Percentiles rank a stretch among this genome's conserved stretches.
Evolutionary conservation across 2,329 filamentous ascomycete species (phyloP).

Genomic region (Canariomyces notabilis): DNA sequence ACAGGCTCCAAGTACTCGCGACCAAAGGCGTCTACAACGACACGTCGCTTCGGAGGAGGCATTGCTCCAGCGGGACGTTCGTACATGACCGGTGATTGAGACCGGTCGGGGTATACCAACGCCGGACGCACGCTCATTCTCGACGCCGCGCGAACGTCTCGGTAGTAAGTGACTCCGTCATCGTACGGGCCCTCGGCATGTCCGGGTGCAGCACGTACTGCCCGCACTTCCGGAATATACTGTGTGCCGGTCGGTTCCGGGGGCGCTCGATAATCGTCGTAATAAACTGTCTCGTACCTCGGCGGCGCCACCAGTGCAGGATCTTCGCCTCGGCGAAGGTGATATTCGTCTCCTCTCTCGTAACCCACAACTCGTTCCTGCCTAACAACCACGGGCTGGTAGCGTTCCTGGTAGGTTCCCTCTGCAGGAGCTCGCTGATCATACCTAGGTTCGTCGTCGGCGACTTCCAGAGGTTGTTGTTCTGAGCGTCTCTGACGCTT

Average conservation of each 20-base stretch:
- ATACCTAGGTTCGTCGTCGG: constrained; percentile 41
- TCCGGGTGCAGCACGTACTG: constrained; percentile 39
- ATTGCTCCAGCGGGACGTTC: constrained; percentile 45
- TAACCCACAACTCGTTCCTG: constrained; percentile 33
- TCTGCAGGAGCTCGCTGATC: constrained; percentile 35
- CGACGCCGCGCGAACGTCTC: constrained; percentile 38
- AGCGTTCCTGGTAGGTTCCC: constrained; percentile 33
- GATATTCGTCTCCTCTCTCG: constrained; percentile 29
- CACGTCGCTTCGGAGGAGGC: constrained; percentile 52
- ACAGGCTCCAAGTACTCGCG: constrained; percentile 66
- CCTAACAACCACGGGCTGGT: constrained; percentile 31
- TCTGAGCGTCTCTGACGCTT: constrained; percentile 52
- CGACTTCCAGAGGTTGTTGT: constrained; percentile 35
- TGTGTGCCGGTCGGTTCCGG: constrained; percentile 29
- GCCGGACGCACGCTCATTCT: constrained; percentile 47
- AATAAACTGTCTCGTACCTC: constrained; percentile 32
- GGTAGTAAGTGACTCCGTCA: constrained; percentile 40
- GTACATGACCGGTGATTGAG: constrained; percentile 43
- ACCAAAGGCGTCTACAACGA: constrained; percentile 78
- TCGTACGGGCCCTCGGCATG: constrained; percentile 38
- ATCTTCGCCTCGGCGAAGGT: constrained; percentile 25
- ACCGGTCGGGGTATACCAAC: constrained; percentile 43
- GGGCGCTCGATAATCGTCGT: constrained; percentile 22
- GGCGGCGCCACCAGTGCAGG: constrained; percentile 27
- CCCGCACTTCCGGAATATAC: constrained; percentile 35